These are phyloP conservation scores for Fusarium redolens DNA, from an alignment of 2,329 filamentous ascomycete species.

Conservation along the genomic window DNA sequence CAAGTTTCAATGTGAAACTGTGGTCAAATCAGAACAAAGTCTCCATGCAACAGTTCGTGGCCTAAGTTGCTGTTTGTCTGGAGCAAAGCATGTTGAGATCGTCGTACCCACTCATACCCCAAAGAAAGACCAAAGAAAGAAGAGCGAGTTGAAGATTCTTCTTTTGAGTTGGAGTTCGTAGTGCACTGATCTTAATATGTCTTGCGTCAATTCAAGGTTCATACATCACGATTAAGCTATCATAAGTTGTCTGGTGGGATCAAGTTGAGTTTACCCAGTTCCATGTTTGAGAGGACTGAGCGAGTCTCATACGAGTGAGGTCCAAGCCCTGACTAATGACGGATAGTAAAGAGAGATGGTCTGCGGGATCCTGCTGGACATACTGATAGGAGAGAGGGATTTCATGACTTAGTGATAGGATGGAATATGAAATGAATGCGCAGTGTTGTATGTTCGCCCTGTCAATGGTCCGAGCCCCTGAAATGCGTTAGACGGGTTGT, in stretches of 20 bases:
- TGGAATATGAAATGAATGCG: no score
- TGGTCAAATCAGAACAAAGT: not conserved
- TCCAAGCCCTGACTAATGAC: not conserved
- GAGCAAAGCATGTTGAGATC: not conserved
- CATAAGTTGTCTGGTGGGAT: not conserved
- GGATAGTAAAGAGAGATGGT: not conserved
- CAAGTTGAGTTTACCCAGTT: not conserved
- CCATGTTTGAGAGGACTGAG: not conserved
- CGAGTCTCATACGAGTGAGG: not conserved
- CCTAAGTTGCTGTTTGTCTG: not conserved
- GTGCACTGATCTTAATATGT: not conserved
- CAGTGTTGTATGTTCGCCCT: not conserved
- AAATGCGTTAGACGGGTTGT: no score
- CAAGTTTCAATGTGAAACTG: not conserved
- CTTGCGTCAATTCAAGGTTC: not conserved
- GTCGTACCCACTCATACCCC: not conserved
- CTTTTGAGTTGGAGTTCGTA: no score
- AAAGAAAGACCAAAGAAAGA: not conserved
- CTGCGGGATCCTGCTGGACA: rapidly evolving
- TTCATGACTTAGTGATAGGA: not conserved
- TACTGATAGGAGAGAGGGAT: not conserved
- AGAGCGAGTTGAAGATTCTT: not conserved
- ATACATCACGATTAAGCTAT: not conserved
- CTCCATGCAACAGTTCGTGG: not conserved
- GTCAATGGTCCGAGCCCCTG: not conserved